Evolutionary conservation across 1,284 basidiomycete genomes (phyloP).

Genomic region (Ustilago xerochloae): DNA sequence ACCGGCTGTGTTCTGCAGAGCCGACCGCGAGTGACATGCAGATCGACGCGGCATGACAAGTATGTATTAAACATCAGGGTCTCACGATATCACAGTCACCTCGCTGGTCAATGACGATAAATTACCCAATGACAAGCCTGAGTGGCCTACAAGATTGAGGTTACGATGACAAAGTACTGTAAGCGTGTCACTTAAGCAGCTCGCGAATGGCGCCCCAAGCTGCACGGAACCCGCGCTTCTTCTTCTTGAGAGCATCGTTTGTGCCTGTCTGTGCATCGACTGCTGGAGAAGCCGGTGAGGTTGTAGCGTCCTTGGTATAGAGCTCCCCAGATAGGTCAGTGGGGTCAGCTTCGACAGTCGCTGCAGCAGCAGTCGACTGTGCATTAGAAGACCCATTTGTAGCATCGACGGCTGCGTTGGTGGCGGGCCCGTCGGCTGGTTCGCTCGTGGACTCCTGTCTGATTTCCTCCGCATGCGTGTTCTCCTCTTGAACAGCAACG

Average conservation of each 20-base stretch:
- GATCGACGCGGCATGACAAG: neutral
- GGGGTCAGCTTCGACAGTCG: neutral
- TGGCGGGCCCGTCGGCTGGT: neutral
- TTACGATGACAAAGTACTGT: no score
- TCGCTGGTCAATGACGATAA: no score
- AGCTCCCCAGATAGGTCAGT: conserved; percentile 20
- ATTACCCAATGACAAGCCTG: no score
- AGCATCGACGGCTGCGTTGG: neutral
- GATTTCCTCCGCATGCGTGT: no score
- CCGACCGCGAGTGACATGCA: neutral
- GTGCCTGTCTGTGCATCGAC: neutral
- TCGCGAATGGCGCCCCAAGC: conserved; percentile 32
- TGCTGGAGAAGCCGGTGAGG: neutral
- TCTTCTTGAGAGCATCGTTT: conserved; percentile 1
- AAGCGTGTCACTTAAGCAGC: conserved; percentile 15
- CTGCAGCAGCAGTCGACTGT: neutral
- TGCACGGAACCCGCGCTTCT: conserved; percentile 29
- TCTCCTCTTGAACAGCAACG: neutral
- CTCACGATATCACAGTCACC: no score
- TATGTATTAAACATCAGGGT: neutral
- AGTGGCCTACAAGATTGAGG: no score
- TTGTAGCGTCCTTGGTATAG: conserved; percentile 8
- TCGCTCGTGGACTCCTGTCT: no score
- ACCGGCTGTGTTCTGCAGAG: neutral
- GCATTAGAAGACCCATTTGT: neutral